These are phyloP conservation scores for Diversispora epigaea DNA, from an alignment of 192 early-diverging fungal species.

Conservation along the genomic window DNA sequence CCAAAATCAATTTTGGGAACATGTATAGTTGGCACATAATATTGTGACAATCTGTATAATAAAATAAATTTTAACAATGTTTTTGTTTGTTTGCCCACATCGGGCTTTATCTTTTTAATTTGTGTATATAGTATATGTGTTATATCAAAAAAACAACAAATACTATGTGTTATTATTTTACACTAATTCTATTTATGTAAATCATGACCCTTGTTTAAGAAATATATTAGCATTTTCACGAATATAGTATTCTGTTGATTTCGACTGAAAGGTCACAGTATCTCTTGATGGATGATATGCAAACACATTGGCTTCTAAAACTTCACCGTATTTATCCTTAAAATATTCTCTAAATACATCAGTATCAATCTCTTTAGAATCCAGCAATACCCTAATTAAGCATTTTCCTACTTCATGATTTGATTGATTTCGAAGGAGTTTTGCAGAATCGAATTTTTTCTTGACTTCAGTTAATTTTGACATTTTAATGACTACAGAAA, in stretches of 20 bases:
- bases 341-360: not conserved
- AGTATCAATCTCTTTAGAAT: not conserved
- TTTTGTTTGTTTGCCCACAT: too few species aligned
- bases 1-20: too few species aligned
- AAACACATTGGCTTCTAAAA: not conserved
- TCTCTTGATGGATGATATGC: not conserved
- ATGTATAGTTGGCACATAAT: too few species aligned
- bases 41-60: too few species aligned
- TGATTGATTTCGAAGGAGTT: not conserved
- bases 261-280: slow-evolving; percentile 1
- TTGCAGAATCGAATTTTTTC: not conserved
- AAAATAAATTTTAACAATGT: too few species aligned
- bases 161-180: too few species aligned
- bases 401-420: not conserved
- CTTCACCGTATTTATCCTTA: not conserved
- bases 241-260: not conserved
- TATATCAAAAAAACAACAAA: too few species aligned
- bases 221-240: not conserved
- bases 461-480: not conserved
- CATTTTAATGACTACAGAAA: not conserved
- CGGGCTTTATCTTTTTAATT: too few species aligned
- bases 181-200: too few species aligned
- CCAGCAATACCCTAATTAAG: not conserved
- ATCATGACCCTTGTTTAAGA: too few species aligned
- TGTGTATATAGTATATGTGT: too few species aligned